Evolutionary conservation across 2,329 filamentous ascomycete species (phyloP).

Genomic region (Phoma herbarum): DNA sequence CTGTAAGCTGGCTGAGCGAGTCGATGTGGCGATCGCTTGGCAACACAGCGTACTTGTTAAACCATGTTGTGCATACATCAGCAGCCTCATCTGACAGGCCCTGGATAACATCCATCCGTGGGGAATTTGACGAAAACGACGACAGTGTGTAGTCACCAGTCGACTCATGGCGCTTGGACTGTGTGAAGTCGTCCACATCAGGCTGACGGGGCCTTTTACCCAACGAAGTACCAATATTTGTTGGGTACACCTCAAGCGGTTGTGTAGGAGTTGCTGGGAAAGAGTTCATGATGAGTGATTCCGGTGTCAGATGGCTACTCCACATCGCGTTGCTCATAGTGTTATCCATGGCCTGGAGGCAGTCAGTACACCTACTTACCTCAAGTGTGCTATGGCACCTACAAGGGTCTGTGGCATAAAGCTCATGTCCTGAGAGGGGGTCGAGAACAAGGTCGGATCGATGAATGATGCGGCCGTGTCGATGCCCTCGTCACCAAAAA

Average conservation of each 20-base stretch:
- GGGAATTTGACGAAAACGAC: slow-evolving; percentile 31
- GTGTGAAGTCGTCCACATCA: slow-evolving; percentile 44
- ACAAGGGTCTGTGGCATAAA: slow-evolving; percentile 44
- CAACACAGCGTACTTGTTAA: slow-evolving; percentile 49
- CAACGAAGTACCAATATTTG: slow-evolving; percentile 25
- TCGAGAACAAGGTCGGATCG: slow-evolving; percentile 32
- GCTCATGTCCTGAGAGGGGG: slow-evolving; percentile 31
- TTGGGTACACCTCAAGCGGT: slow-evolving; percentile 39
- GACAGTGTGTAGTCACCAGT: slow-evolving; percentile 36
- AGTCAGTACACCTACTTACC: slow-evolving; percentile 20
- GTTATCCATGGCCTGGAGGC: slow-evolving; percentile 43
- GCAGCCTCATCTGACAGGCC: slow-evolving; percentile 49
- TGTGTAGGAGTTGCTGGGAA: slow-evolving; percentile 41
- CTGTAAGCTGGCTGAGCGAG: slow-evolving; percentile 48
- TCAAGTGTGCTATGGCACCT: slow-evolving; percentile 23
- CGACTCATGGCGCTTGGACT: slow-evolving; percentile 45
- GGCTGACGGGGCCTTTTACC: slow-evolving; percentile 46
- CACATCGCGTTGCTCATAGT: slow-evolving; percentile 40
- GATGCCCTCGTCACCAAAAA: slow-evolving; percentile 48
- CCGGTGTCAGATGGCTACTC: slow-evolving; percentile 37
- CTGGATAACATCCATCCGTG: slow-evolving; percentile 22
- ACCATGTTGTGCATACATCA: slow-evolving; percentile 51
- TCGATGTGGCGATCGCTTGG: slow-evolving; percentile 50
- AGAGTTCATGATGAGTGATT: slow-evolving; percentile 28
- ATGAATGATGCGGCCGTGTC: slow-evolving; percentile 40